Evolutionary conservation across 371 early-diverging fungal species (phyloP), one percentile per base, ranked within the genome.

Genomic region (Mucor circinelloides): DNA sequence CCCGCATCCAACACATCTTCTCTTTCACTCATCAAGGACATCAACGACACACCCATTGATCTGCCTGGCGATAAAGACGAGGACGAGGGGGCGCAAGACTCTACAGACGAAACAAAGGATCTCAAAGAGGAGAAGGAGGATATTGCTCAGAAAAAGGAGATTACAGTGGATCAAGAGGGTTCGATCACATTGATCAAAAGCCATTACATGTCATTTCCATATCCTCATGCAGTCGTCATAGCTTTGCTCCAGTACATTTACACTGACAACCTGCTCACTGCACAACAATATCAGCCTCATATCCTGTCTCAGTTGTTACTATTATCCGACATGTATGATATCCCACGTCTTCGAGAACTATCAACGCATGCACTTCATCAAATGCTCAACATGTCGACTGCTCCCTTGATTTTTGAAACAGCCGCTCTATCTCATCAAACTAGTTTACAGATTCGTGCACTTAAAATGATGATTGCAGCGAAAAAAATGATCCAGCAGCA

Each of bases 181-280:
- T 34, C 42, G 23, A 12, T 60, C 6, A 44, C 30, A 32, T n/a
- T 61, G 28, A 61, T 67, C 50, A 67, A 46, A 36, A 67, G 67
- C n/a, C 67, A 57, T 46, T 67, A 67, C 46, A 67, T 71, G 34
- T 77, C 57, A 3, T 83, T 90, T n/a, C 88, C 88, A 10, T 89
- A 84, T 13, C 65, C 89, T 13, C 83, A 85, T 31, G 80, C 85
- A 21, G 80, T 85, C n/a, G 70, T 89, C 32, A 74, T 84, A 46
- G 84, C 85, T 12, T 85, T 90, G 36, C 73, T 89, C 2, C 90
- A 89, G 54, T 91, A 83, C 58, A 68, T 89, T 60, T 90, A 91
- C 70, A 90, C 90, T 0, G 88, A 86, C 69, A 83, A 86, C 54
- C 71, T 91, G 12, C 70, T 82, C 27, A 87, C 89, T 0, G 71